phyloP scores from a whole-genome alignment of 257 asterid species.

The Salvia miltiorrhiza region DNA sequence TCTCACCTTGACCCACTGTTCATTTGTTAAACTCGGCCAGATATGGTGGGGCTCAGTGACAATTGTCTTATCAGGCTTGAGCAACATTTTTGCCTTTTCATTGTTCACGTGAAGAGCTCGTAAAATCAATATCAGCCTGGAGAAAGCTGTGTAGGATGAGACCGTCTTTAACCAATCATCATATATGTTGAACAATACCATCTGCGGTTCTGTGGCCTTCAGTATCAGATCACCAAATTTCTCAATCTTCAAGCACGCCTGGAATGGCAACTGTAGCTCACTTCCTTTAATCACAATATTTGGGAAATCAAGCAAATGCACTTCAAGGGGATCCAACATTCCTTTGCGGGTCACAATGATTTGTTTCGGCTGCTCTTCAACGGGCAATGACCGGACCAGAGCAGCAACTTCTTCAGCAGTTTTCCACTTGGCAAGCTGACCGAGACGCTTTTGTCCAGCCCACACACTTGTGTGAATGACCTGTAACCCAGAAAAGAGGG shows the following conservation, averaged over 20 bases:
- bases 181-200: conserved; percentile 95
- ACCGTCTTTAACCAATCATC: conserved; percentile 98
- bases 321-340: conserved; percentile 98
- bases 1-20: conserved; percentile 95
- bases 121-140: conserved; percentile 84
- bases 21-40: conserved; percentile 96
- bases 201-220: conserved; percentile 98
- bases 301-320: conserved; percentile 96
- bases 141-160: conserved; percentile 96
- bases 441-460: conserved; percentile 99
- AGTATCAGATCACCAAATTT: conserved; percentile 95
- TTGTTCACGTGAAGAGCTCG: conserved; percentile 94
- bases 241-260: conserved; percentile 98
- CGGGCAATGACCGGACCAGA: conserved; percentile 90
- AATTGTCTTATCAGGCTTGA: conserved; percentile 95
- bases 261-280: conserved; percentile 99
- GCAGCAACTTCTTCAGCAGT: conserved; percentile 99
- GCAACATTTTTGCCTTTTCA: conserved; percentile 96
- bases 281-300: conserved; percentile 98
- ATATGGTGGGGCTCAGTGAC: conserved; percentile 94
- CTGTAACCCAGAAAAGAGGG: conserved; percentile 29
- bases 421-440: conserved; percentile 99
- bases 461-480: conserved; percentile 99
- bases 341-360: conserved; percentile 97
- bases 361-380: conserved; percentile 97